These are phyloP conservation scores for Kwoniella botswanensis DNA, from an alignment of 768 basidiomycete genomes.

Conservation along the genomic window DNA sequence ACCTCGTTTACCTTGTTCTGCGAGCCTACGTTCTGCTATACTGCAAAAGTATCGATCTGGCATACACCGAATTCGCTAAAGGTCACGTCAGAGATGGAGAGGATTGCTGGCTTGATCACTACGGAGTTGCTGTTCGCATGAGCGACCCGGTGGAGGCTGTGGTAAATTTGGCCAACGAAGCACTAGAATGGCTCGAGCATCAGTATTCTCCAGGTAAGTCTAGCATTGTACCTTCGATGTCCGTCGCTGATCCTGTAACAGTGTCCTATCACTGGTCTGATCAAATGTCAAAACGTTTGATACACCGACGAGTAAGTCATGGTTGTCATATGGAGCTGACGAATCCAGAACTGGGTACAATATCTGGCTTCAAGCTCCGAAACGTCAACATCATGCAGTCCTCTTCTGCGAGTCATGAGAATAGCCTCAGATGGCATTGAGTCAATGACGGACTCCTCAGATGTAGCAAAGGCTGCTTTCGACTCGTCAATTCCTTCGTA, in stretches of 20 bases:
- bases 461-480: slow-evolving; percentile 24
- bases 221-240: neutral
- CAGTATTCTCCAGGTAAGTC: slow-evolving; percentile 28
- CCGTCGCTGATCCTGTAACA: neutral
- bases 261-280: slow-evolving; percentile 33
- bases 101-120: slow-evolving; percentile 79
- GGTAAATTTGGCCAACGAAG: slow-evolving; percentile 66
- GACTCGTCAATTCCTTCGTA: slow-evolving; percentile 42
- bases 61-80: slow-evolving; percentile 80
- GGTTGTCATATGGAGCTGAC: slow-evolving; percentile 1
- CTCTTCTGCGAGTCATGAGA: slow-evolving; percentile 17
- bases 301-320: slow-evolving; percentile 43
- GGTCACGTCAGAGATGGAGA: slow-evolving; percentile 73
- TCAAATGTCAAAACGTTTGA: slow-evolving; percentile 34
- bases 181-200: slow-evolving; percentile 66
- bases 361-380: slow-evolving; percentile 8
- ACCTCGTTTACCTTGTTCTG: slow-evolving; percentile 72
- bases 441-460: neutral
- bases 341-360: slow-evolving; percentile 10
- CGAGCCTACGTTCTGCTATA: slow-evolving; percentile 70
- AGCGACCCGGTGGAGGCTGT: slow-evolving; percentile 66
- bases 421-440: slow-evolving; percentile 7
- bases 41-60: slow-evolving; percentile 79
- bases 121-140: slow-evolving; percentile 76
- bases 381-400: neutral